A percentile compares a stretch with the other conserved stretches of the same genome.
Evolutionary conservation across 2,329 filamentous ascomycete species (phyloP).

Genomic region (Ophiostoma montium): DNA sequence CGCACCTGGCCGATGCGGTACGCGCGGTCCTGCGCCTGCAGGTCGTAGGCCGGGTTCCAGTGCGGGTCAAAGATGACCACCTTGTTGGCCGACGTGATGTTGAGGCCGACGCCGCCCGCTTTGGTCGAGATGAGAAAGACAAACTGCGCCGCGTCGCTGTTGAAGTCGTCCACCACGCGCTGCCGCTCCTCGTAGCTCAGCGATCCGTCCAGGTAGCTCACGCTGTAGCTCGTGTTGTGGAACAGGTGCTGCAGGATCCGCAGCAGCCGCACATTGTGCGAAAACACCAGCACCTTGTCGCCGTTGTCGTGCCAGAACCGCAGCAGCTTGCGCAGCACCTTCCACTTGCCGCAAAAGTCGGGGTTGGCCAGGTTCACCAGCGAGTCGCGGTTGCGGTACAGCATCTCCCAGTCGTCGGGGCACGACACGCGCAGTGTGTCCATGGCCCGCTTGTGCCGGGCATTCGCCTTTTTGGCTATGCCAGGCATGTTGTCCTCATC

Average conservation of each 20-base stretch:
- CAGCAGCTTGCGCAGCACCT: slow-evolving; percentile 71
- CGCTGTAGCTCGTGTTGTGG: slow-evolving; percentile 74
- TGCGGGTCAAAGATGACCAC: slow-evolving; percentile 95
- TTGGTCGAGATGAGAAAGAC: slow-evolving; percentile 93
- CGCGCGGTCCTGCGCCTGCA: slow-evolving; percentile 91
- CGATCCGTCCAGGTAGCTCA: slow-evolving; percentile 79
- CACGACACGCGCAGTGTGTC: slow-evolving; percentile 59
- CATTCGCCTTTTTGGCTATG: slow-evolving; percentile 18
- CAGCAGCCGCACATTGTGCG: slow-evolving; percentile 74
- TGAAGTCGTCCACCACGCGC: slow-evolving; percentile 77
- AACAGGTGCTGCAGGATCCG: slow-evolving; percentile 77
- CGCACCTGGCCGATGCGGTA: slow-evolving; percentile 89
- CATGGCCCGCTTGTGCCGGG: slow-evolving; percentile 68
- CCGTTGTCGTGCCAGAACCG: slow-evolving; percentile 81
- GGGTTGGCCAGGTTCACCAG: slow-evolving; percentile 72
- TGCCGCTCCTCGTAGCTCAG: slow-evolving; percentile 75
- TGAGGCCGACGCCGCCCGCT: slow-evolving; percentile 84
- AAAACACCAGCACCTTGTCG: slow-evolving; percentile 93
- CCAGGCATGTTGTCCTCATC: neutral
- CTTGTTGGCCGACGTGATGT: slow-evolving; percentile 96
- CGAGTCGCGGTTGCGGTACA: slow-evolving; percentile 63
- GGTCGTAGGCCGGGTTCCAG: slow-evolving; percentile 90
- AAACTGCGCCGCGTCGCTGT: slow-evolving; percentile 73
- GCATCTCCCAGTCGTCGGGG: slow-evolving; percentile 57
- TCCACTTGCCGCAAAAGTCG: slow-evolving; percentile 95